A percentile compares a stretch with the other conserved stretches of the same genome.
Conservation (phyloP, 2,329 filamentous ascomycete species). For the Colletotrichum cuscutae region DNA sequence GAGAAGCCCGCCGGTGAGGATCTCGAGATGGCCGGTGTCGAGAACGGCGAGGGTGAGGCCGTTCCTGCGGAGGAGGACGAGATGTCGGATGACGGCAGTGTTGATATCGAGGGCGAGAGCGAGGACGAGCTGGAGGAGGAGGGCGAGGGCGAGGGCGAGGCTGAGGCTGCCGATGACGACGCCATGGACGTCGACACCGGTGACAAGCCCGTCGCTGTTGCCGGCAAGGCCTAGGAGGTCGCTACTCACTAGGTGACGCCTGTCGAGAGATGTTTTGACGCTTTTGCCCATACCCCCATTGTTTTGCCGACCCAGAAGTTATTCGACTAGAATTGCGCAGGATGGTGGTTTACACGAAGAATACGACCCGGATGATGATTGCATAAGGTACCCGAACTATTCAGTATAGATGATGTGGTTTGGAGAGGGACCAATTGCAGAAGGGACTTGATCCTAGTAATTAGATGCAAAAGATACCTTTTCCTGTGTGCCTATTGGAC, state of each 20-base stretch:
- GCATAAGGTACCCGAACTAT: constrained; percentile 26
- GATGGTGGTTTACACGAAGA: constrained; percentile 34
- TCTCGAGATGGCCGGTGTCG: constrained; percentile 79
- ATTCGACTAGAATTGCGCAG: constrained; percentile 23
- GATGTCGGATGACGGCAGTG: constrained; percentile 78
- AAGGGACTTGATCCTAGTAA: constrained; percentile 10
- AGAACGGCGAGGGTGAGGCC: constrained; percentile 56
- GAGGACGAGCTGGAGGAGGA: constrained; percentile 78
- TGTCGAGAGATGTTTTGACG: constrained; percentile 18
- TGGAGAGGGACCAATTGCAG: constrained; percentile 5
- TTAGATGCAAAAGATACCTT: constrained; percentile 31
- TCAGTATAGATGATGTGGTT: constrained; percentile 20
- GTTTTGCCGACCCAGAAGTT: constrained; percentile 17
- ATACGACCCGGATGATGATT: constrained; percentile 35
- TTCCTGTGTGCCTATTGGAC: background rate
- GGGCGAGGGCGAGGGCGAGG: constrained; percentile 49
- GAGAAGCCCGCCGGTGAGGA: constrained; percentile 68
- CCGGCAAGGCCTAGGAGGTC: constrained; percentile 45
- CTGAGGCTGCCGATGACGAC: constrained; percentile 50
- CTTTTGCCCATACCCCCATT: constrained; percentile 34
- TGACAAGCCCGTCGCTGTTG: constrained; percentile 46
- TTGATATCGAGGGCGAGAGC: constrained; percentile 83
- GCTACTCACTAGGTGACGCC: constrained; percentile 32
- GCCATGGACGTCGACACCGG: constrained; percentile 62
- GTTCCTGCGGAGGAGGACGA: constrained; percentile 72